Percentiles rank a stretch among this genome's conserved stretches.
Conservation (phyloP, 2,329 filamentous ascomycete genomes). For the Zymoseptoria brevis region DNA sequence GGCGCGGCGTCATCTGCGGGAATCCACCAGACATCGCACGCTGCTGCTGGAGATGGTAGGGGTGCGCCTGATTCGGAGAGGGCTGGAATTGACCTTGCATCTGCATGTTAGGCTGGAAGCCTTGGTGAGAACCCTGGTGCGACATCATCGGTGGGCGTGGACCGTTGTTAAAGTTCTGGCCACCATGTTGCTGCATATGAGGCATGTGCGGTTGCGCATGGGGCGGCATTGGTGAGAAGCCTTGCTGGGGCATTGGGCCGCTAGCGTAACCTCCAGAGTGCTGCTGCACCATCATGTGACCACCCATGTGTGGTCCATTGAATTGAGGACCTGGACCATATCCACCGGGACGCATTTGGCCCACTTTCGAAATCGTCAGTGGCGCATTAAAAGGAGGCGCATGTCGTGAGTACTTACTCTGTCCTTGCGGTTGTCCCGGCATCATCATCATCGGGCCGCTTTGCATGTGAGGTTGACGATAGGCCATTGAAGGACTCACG, state of each 20-base stretch:
- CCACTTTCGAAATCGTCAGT: conserved; percentile 54
- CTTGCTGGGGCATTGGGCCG: conserved; percentile 63
- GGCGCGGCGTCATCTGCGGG: conserved; percentile 30
- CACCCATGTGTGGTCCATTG: conserved; percentile 47
- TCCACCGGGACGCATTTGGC: conserved; percentile 28
- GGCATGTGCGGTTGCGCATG: conserved; percentile 58
- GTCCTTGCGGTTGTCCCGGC: conserved; percentile 15
- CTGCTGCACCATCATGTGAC: conserved; percentile 72
- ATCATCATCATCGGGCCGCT: conserved; percentile 21
- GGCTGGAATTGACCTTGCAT: conserved; percentile 15
- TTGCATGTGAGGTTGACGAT: conserved; percentile 21
- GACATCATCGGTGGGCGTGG: conserved; percentile 87
- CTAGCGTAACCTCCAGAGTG: conserved; percentile 63
- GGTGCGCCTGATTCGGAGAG: conserved; percentile 20
- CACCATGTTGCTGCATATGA: conserved; percentile 26
- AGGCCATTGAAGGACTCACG: conserved; percentile 58
- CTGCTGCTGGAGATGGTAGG: conserved; percentile 22
- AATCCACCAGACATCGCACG: conserved; percentile 26
- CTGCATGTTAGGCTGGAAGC: conserved; percentile 41
- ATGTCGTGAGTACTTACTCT: conserved; percentile 16
- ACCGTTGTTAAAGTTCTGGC: conserved; percentile 66
- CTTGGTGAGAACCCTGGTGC: conserved; percentile 88
- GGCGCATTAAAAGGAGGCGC: conserved; percentile 41
- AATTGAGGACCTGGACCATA: conserved; percentile 15
- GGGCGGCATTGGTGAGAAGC: conserved; percentile 55